Evolutionary conservation across 1,284 basidiomycete species (phyloP).

Genomic region (Naganishia sp.): DNA sequence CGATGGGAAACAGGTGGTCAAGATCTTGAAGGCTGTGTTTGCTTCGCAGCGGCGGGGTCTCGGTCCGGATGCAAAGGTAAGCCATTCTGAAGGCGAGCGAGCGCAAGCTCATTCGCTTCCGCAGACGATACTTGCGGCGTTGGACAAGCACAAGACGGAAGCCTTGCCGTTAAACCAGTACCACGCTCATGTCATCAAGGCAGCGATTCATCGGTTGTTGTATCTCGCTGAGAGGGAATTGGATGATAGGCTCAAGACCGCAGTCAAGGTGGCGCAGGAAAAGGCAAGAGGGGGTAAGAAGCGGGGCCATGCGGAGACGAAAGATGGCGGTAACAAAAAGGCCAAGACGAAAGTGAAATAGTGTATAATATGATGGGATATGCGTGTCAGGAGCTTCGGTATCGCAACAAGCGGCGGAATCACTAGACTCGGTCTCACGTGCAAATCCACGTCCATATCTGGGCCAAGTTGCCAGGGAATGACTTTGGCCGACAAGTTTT

Average conservation of each 20-base stretch:
- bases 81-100: neutral
- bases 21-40: constrained; percentile 59
- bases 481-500: too few relatives aligned
- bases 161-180: constrained; percentile 45
- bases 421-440: too few relatives aligned
- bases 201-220: constrained; percentile 17
- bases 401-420: too few relatives aligned
- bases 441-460: too few relatives aligned
- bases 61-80: constrained; percentile 10
- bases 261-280: constrained; percentile 15
- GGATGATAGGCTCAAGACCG: constrained; percentile 16
- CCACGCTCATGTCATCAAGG: constrained; percentile 18
- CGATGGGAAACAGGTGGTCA: constrained; percentile 42
- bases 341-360: constrained; percentile 5
- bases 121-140: constrained; percentile 6
- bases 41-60: constrained; percentile 41
- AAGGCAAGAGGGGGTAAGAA: constrained; percentile 23
- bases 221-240: constrained; percentile 11
- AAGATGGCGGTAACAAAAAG: constrained; percentile 22
- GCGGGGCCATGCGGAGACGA: constrained; percentile 5
- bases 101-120: neutral
- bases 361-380: neutral
- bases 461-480: too few relatives aligned
- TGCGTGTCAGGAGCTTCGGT: neutral
- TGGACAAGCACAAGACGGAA: constrained; percentile 13